These are phyloP conservation scores for Thelephora aurantiotincta DNA, from an alignment of 768 basidiomycete genomes.

Conservation along the genomic window DNA sequence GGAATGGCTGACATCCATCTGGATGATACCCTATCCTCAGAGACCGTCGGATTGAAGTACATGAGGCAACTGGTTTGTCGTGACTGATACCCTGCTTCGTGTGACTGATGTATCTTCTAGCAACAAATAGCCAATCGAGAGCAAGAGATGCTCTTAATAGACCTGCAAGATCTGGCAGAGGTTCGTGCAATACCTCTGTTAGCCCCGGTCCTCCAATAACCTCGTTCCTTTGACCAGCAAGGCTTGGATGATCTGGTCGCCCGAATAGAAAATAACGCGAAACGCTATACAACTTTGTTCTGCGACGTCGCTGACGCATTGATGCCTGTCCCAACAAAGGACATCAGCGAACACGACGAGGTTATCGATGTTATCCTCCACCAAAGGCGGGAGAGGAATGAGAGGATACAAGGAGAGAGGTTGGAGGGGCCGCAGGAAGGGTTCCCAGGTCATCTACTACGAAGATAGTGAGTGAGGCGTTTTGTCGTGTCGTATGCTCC, in stretches of 20 bases:
- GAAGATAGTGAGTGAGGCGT: slow-evolving; percentile 72
- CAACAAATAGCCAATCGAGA: slow-evolving; percentile 91
- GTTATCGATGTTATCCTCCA: slow-evolving; percentile 95
- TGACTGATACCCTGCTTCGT: not conserved
- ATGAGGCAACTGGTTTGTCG: slow-evolving; percentile 65
- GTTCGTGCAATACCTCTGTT: slow-evolving; percentile 24
- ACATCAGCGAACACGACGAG: slow-evolving; percentile 83
- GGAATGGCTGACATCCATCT: slow-evolving; percentile 63
- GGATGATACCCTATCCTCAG: slow-evolving; percentile 28
- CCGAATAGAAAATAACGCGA: slow-evolving; percentile 72
- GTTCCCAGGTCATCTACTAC: slow-evolving; percentile 83
- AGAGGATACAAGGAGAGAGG: slow-evolving; percentile 22
- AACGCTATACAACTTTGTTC: slow-evolving; percentile 84
- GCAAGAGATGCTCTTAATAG: slow-evolving; percentile 77
- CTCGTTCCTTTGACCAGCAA: slow-evolving; percentile 41
- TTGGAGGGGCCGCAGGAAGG: slow-evolving; percentile 57
- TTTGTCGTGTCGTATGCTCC: slow-evolving; percentile 6
- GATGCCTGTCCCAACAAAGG: slow-evolving; percentile 79
- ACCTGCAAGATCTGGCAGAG: slow-evolving; percentile 74
- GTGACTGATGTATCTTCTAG: slow-evolving; percentile 24
- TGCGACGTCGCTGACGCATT: slow-evolving; percentile 82
- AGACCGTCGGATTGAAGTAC: slow-evolving; percentile 50
- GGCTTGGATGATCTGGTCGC: slow-evolving; percentile 60
- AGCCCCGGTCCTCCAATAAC: slow-evolving; percentile 5
- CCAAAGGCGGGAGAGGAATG: slow-evolving; percentile 82